Evolutionary conservation across 1,139 yeast species (phyloP), one percentile per base, ranked within the genome.

Genomic region (Candida albicans): DNA sequence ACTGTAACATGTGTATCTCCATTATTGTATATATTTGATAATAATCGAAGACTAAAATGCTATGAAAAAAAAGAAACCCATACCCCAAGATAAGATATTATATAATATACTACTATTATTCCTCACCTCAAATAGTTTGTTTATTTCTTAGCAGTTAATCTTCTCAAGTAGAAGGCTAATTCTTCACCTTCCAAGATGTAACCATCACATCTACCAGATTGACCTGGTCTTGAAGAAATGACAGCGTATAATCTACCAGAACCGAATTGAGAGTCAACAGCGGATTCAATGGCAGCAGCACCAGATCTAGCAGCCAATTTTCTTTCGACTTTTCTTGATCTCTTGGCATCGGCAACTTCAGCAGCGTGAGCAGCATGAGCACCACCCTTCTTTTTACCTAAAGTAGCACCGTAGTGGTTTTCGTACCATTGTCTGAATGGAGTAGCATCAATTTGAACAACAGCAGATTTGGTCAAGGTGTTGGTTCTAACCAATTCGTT

Each of bases 151-250:
- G 97, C 93, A 74, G 96, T 84, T 81, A 93, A 83, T 89, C 96
- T 91, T 86, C 96, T 90, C 77, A 93, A 86, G 96, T 93, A 93
- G 96, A 93, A 93, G 76, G 98, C 98, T 77, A 93, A 89, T 82
- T 93, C 99, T 77, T 95, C 99, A 80, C 99, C 99, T 84, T 93
- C 99, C 77, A 95, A 88, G 79, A 93, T 86, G 95, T 95, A 93
- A 79, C 99, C 99, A 76, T 95, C 99, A 81, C 93, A 86, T 83
- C 99, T 95, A 79, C 99, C 99, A 62, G 96, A 87, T 85, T 93
- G 99, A 78, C 99, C 99, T 75, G 99, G 99, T 85, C 99, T 91
- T 52, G 99, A 93, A 63, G 99, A 90, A 72, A 93, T 90, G 75
- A 84, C 85, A 75, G 99, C 99, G 82, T 93, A 93, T 69, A 93